These are phyloP conservation scores for Nicotiana sylvestris DNA, from an alignment of 257 asterid genomes.

Conservation along the genomic window DNA sequence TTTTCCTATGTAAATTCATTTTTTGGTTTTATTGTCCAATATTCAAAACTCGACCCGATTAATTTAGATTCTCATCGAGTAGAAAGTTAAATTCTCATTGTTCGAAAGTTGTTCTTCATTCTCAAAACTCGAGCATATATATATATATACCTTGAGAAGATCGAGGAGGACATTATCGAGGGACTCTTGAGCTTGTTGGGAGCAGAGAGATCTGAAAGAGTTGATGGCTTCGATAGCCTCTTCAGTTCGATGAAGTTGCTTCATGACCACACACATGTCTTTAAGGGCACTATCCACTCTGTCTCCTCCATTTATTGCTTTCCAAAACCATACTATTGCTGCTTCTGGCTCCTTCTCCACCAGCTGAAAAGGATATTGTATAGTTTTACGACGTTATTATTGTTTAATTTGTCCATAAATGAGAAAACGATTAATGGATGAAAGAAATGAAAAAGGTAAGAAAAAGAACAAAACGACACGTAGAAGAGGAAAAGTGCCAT, in stretches of 20 bases:
- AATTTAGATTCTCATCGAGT: background rate
- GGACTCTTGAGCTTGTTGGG: background rate
- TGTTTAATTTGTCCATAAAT: no score
- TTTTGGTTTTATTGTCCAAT: background rate
- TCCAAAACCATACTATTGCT: slow-evolving; percentile 3
- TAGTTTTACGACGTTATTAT: background rate
- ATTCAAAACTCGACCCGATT: background rate
- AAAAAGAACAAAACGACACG: background rate
- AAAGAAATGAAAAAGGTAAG: background rate
- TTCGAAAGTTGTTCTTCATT: no score
- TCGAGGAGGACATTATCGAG: background rate
- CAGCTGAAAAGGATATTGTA: background rate
- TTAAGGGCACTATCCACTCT: slow-evolving; percentile 9
- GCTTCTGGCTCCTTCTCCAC: background rate
- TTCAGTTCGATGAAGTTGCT: background rate
- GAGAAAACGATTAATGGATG: background rate
- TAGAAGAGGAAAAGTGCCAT: background rate
- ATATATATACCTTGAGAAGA: background rate
- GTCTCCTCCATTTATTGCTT: slow-evolving; percentile 5
- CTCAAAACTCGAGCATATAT: background rate
- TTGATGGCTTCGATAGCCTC: slow-evolving; percentile 2
- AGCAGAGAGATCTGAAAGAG: background rate
- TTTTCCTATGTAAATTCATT: background rate
- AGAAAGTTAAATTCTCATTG: no score
- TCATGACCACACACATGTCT: background rate